A percentile compares a stretch with the other conserved stretches of the same genome.
Evolutionary conservation across 1,139 yeast genomes (phyloP).

Genomic region (Suhomyces bolitotheri): DNA sequence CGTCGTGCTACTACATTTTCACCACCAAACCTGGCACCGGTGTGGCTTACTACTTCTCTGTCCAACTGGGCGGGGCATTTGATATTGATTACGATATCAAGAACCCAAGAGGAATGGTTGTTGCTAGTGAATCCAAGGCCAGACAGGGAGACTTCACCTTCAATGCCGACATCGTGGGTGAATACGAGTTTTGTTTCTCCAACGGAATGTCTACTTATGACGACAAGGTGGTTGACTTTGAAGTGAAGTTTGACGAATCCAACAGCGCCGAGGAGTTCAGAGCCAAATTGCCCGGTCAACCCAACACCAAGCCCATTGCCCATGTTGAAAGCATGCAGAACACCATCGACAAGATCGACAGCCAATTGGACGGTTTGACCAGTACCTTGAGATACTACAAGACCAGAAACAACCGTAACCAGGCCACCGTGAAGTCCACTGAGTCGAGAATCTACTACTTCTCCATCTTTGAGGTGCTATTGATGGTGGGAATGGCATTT

Average conservation of each 20-base stretch:
- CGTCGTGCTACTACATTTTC: constrained; percentile 74
- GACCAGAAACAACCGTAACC: constrained; percentile 91
- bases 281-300: constrained; percentile 66
- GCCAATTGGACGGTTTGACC: constrained; percentile 62
- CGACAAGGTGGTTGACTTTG: constrained; percentile 88
- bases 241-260: constrained; percentile 63
- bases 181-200: constrained; percentile 88
- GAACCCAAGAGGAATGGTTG: constrained; percentile 63
- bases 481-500: constrained; percentile 84
- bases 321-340: constrained; percentile 61
- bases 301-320: constrained; percentile 57
- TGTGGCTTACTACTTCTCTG: constrained; percentile 85
- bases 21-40: constrained; percentile 64
- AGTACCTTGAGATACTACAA: constrained; percentile 78
- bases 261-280: constrained; percentile 39
- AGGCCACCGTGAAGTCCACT: constrained; percentile 86
- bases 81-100: constrained; percentile 78
- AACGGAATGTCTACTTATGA: constrained; percentile 86
- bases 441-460: constrained; percentile 85
- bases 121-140: constrained; percentile 62
- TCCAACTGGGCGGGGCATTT: constrained; percentile 85
- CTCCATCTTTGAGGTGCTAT: constrained; percentile 73
- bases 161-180: constrained; percentile 70
- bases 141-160: constrained; percentile 86
- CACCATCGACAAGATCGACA: constrained; percentile 64